Evolutionary conservation across 2,329 filamentous ascomycete species (phyloP).

Genomic region (Penicillium verrucosum): DNA sequence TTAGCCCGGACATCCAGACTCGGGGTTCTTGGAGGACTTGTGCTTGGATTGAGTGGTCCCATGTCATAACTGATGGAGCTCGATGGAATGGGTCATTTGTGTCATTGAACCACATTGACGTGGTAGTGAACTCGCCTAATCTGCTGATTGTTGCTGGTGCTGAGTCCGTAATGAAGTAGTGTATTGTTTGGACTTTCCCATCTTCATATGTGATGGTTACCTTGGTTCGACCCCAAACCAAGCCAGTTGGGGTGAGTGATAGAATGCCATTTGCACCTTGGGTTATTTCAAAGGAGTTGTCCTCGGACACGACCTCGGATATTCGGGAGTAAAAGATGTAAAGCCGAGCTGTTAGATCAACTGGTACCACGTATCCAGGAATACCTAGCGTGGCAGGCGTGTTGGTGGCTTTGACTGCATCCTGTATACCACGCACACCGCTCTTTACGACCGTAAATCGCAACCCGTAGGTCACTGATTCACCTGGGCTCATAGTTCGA

Average conservation of each 20-base stretch:
- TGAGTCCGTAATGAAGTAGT: neutral
- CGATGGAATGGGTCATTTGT: neutral
- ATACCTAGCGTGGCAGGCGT: neutral
- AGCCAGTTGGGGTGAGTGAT: neutral
- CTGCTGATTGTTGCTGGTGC: neutral
- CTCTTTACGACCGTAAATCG: neutral
- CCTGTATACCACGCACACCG: neutral
- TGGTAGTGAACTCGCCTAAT: neutral
- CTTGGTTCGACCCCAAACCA: too few relatives aligned
- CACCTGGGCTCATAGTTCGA: neutral
- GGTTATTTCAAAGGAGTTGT: neutral
- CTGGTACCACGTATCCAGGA: neutral
- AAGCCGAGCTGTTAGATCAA: neutral
- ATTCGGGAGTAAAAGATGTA: neutral
- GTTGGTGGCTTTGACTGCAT: neutral
- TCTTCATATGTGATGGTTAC: too few relatives aligned
- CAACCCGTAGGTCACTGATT: neutral
- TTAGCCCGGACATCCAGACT: neutral
- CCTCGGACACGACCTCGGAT: neutral
- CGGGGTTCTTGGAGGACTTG: neutral
- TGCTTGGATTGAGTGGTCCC: neutral
- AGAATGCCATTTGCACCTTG: neutral
- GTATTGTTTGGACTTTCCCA: neutral
- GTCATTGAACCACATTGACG: neutral
- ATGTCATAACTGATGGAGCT: neutral